Evolutionary conservation across 768 basidiomycete species (phyloP), one percentile per base, ranked within the genome.

Genomic region (Agrocybe pediades): DNA sequence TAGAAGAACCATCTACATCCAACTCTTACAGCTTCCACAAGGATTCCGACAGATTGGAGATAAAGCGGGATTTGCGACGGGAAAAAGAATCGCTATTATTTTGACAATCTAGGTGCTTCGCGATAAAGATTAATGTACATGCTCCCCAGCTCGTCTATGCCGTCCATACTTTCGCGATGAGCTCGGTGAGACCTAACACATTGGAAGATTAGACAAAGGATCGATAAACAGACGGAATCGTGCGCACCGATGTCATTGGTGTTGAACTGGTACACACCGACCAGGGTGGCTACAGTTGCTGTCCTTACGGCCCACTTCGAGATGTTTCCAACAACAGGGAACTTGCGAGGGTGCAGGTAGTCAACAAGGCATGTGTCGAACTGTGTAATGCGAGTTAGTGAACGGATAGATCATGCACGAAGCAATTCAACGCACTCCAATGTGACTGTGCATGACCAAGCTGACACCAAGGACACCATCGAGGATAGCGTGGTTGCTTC

Each of bases 181-280:
- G 75, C 72, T 97, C 93, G 6, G 91, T 92, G 49, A 95, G 71
- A 62, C 94, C 94, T 95, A 59, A 5, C 55, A 45, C 24, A 45
- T 21, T 3, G 45, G 11, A 36, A 26, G 26, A 24, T 50, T 15
- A 39, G 25, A 9, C 57, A 30, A 27, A 52, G 21, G 11, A 29
- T 7, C 2, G 21, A 29, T 16, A 43, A 46, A 30, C 6, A 13
- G 50, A 49, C 9, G 33, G 7, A 26, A 33, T 46, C 26, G 27
- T 7, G 79, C 90, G 60, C 62, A 97, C 97, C 95, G 58, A 99
- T 86, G 68, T 98, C 96, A 67, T 96, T 94, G 40, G 97, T 98
- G 76, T 98, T 98, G 79, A 98, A 98, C 71, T 97, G 90, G 75
- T 97, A 99, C 6, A 98, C 82, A 15, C 97, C 96, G 41, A 93